Evolutionary conservation across 2,329 filamentous ascomycete species (phyloP).

Genomic region (Pyrenophora teres): DNA sequence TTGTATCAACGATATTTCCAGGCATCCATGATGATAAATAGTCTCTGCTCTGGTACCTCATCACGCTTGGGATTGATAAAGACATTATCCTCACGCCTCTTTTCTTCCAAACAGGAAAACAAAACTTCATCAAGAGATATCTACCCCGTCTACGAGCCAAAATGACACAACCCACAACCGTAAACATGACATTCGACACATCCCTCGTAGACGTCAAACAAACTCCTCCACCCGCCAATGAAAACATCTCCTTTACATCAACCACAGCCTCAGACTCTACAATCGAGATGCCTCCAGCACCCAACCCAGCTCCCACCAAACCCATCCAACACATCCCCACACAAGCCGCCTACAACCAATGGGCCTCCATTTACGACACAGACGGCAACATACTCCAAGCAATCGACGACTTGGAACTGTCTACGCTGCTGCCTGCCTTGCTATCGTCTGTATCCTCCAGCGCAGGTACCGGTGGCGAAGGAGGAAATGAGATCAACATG

Average conservation of each 20-base stretch:
- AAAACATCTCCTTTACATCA: conserved; percentile 38
- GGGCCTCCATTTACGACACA: conserved; percentile 64
- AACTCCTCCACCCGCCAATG: conserved; percentile 2
- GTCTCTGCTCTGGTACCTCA: no score
- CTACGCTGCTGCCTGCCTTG: conserved; percentile 56
- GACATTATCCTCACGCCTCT: no score
- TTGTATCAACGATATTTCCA: conserved; percentile 23
- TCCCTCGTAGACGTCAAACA: conserved; percentile 43
- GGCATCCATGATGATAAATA: conserved; percentile 10
- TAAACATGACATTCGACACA: conserved; percentile 48
- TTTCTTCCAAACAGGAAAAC: background rate
- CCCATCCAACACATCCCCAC: conserved; percentile 47
- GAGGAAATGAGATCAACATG: conserved; percentile 41
- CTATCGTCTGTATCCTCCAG: conserved; percentile 40
- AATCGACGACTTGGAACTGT: conserved; percentile 64
- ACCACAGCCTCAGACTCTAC: conserved; percentile 43
- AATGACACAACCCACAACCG: conserved; percentile 44
- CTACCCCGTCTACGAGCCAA: background rate
- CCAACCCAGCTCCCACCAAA: conserved; percentile 17
- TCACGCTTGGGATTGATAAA: no score
- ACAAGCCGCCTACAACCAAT: conserved; percentile 55
- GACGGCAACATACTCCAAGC: conserved; percentile 70
- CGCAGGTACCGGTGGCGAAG: background rate
- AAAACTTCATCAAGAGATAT: background rate
- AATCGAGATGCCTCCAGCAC: conserved; percentile 23